Conservation (phyloP, 2,329 filamentous ascomycete genomes). For the Aureobasidium melanogenum region DNA sequence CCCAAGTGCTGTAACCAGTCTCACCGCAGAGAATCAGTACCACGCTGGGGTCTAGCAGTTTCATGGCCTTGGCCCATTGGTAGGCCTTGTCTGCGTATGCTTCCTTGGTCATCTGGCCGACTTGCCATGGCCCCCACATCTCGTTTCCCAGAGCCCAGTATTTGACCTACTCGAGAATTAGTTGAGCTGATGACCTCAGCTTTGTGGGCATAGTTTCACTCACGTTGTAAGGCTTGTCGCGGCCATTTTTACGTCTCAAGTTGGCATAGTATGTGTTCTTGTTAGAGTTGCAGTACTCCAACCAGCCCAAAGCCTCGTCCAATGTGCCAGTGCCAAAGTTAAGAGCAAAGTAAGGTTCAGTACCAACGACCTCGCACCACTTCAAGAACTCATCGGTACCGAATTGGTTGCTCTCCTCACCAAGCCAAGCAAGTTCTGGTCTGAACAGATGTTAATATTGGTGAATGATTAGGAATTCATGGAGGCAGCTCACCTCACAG, state of each 20-base stretch:
- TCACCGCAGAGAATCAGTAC: conserved; percentile 67
- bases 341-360: conserved; percentile 69
- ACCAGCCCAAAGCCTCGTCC: conserved; percentile 56
- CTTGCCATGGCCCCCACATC: conserved; percentile 58
- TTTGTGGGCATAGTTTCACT: not conserved
- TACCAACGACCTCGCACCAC: conserved; percentile 64
- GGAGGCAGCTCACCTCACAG: conserved; percentile 24
- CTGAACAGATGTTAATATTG: conserved; percentile 25
- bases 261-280: conserved; percentile 74
- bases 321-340: conserved; percentile 66
- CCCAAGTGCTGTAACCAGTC: conserved; percentile 61
- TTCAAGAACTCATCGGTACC: conserved; percentile 81
- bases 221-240: conserved; percentile 64
- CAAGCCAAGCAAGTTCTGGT: conserved; percentile 72
- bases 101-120: conserved; percentile 60
- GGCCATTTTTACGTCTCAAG: conserved; percentile 65
- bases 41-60: conserved; percentile 61
- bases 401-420: conserved; percentile 67
- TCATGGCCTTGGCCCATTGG: conserved; percentile 65
- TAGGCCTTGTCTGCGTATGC: conserved; percentile 60
- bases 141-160: conserved; percentile 83
- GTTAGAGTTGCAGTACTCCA: conserved; percentile 80
- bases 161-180: conserved; percentile 40
- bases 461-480: too few species aligned
- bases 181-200: not conserved